Evolutionary conservation across 495 filamentous ascomycete species (phyloP).

Genomic region (Penicillium samsonianum): DNA sequence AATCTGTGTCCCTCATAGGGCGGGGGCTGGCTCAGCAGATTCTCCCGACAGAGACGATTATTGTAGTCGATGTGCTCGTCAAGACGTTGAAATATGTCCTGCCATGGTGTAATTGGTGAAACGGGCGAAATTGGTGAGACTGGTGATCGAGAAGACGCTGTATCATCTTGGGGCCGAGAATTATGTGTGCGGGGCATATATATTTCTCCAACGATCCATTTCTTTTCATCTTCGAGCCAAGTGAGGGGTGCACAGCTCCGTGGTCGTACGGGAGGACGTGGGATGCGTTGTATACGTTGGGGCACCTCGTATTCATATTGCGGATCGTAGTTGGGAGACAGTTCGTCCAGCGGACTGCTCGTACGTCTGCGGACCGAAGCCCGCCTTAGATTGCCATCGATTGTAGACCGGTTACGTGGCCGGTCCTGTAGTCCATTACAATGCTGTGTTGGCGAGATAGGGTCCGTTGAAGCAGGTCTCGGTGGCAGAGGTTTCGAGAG

Average conservation of each 20-base stretch:
- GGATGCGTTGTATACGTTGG: neutral
- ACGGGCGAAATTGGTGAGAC: constrained; percentile 3
- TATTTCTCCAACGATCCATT: constrained; percentile 14
- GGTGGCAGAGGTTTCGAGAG: constrained; percentile 23
- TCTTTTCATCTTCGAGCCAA: constrained; percentile 22
- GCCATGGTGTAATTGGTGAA: neutral
- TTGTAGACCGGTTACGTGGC: neutral
- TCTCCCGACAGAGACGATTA: neutral
- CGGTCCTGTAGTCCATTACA: neutral
- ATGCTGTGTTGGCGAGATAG: neutral
- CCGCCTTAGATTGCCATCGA: constrained; percentile 7
- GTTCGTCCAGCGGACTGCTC: constrained; percentile 1
- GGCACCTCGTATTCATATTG: neutral
- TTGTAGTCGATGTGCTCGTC: neutral
- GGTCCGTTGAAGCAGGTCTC: constrained; percentile 17
- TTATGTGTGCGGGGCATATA: neutral
- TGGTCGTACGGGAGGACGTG: neutral
- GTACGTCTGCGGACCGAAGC: constrained; percentile 8
- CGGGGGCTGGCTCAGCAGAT: neutral
- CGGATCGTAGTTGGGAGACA: constrained; percentile 2
- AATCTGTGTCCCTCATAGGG: constrained; percentile 6
- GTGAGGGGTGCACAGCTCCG: constrained; percentile 6
- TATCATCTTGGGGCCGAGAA: neutral
- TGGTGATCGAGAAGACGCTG: neutral
- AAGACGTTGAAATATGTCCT: neutral